Evolutionary conservation across 2,329 filamentous ascomycete genomes (phyloP).

Genomic region (Claviceps africana): DNA sequence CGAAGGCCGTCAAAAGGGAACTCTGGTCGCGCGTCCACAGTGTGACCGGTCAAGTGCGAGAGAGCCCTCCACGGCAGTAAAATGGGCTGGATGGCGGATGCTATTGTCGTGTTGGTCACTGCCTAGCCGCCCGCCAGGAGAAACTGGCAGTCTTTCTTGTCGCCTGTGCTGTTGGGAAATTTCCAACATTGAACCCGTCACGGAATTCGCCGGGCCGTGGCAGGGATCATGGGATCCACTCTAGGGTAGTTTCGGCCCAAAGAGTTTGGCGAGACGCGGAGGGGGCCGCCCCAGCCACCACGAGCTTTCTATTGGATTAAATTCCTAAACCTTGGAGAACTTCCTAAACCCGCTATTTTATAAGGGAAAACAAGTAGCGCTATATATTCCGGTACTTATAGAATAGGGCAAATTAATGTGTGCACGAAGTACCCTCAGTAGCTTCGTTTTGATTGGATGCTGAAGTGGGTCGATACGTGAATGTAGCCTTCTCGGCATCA

Average conservation of each 20-base stretch:
- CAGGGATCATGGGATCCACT: not conserved
- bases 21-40: not conserved
- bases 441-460: no score
- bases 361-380: no score
- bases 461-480: no score
- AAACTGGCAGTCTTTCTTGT: not conserved
- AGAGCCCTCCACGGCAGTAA: not conserved
- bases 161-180: constrained; percentile 1
- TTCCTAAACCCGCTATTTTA: no score
- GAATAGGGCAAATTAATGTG: no score
- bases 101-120: not conserved
- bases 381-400: no score
- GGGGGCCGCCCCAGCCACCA: not conserved
- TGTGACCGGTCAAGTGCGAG: not conserved
- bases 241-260: not conserved
- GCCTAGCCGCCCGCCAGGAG: not conserved
- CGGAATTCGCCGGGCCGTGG: constrained; percentile 5
- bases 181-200: not conserved
- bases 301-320: no score
- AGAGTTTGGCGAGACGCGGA: no score
- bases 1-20: not conserved
- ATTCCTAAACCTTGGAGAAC: no score
- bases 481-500: no score
- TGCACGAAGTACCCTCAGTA: no score
- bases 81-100: not conserved